Conservation (phyloP, 225 moss, liverwort and hornwort species). For the Polytrichum formosum region DNA sequence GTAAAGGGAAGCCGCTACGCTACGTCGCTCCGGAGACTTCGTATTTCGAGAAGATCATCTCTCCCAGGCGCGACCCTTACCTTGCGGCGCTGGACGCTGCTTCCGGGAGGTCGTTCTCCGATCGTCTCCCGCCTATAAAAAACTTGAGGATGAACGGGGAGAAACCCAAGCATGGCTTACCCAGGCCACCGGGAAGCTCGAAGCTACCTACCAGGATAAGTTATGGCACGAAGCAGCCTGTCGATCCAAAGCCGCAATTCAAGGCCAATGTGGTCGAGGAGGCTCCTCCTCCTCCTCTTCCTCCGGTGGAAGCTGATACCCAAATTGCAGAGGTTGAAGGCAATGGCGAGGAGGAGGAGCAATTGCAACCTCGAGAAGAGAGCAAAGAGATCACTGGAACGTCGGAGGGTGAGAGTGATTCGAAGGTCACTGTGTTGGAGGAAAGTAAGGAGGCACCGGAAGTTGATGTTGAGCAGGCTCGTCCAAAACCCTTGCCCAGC, state of each 20-base stretch:
- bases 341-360: neutral
- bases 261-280: neutral
- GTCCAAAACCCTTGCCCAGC: neutral
- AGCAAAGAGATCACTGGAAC: neutral
- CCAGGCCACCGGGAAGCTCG: neutral
- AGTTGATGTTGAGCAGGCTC: neutral
- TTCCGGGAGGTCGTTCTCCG: conserved; percentile 5
- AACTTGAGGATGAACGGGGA: neutral
- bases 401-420: neutral
- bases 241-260: neutral
- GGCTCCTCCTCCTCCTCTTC: neutral
- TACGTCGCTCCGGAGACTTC: conserved; percentile 1
- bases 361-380: neutral
- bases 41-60: conserved; percentile 9
- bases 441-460: neutral
- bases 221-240: neutral
- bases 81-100: conserved; percentile 4
- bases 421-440: neutral
- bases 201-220: neutral
- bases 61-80: conserved; percentile 12
- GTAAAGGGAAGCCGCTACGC: neutral
- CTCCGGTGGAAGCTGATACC: neutral
- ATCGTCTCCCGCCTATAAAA: conserved; percentile 1
- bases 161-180: conserved; percentile 6
- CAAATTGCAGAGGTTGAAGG: neutral